Evolutionary conservation across 2,329 filamentous ascomycete genomes (phyloP), one percentile per base, ranked within the genome.

Genomic region (Calonectria ilicicola): DNA sequence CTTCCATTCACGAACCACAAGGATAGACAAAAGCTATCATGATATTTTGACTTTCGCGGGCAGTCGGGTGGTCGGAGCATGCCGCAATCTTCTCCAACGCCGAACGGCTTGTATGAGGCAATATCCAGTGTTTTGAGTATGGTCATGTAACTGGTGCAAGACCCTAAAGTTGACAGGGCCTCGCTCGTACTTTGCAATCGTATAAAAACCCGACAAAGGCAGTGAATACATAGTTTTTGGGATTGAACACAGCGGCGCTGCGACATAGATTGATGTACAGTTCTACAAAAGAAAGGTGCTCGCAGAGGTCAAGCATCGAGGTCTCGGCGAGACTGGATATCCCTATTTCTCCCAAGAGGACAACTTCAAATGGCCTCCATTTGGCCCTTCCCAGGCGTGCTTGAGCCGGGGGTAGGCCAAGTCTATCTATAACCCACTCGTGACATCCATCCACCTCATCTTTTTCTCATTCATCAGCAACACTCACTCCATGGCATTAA

Each of bases 241-340:
- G 77, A 73, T 62, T 74, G 66, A 70, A 75, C 75, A 51, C 74
- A 63, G 27, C 70, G 53, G 67, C n/a, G 68, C 72, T 72, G 74
- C 49, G 69, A 67, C 65, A 74, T 80, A 67, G 68, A 79, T 75
- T 81, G 80, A 80, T 81, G 78, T 81, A 81, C 80, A 81, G 69
- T 80, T 79, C 74, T 81, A 80, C 78, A 81, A 80, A 80, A 76
- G 79, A 80, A 81, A 80, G 70, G 74, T 79, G 79, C 73, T 80
- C 78, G 72, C 70, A 75, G 73, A 79, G 73, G 76, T 78, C 77
- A 75, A 75, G 72, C 70, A 74, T 76, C 72, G 72, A 79, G 72
- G 73, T 72, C 77, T 53, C 72, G 60, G 68, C 65, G 69, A 79
- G 74, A 75, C 69, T 63, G 66, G 78, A 68, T 70, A 66, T 77